phyloP scores from a whole-genome alignment of 805 yeast genomes.

The Zygosaccharomyces bisporus region DNA sequence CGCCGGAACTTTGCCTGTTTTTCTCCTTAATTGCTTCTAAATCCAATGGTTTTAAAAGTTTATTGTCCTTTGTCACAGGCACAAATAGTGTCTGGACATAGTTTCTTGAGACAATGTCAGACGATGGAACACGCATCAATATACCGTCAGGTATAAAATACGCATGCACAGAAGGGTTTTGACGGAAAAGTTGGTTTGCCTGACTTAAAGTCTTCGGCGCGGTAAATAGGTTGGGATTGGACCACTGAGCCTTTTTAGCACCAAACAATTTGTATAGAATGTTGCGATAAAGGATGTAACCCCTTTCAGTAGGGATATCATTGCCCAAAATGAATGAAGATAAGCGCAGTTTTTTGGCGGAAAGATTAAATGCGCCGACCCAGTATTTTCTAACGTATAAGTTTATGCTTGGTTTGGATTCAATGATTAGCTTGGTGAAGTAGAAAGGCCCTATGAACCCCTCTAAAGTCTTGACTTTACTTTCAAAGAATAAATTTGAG shows the following conservation, averaged over 20 bases:
- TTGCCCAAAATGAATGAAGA: conserved; percentile 75
- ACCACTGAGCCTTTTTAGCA: conserved; percentile 34
- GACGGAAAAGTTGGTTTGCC: conserved; percentile 43
- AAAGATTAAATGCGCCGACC: conserved; percentile 53
- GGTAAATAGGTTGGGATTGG: conserved; percentile 50
- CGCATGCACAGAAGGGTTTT: conserved; percentile 43
- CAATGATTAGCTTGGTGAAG: conserved; percentile 26
- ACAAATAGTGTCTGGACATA: conserved; percentile 67
- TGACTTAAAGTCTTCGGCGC: conserved; percentile 51
- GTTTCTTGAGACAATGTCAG: conserved; percentile 67
- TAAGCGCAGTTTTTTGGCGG: conserved; percentile 57
- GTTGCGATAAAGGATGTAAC: conserved; percentile 56
- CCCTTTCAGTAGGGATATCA: conserved; percentile 65
- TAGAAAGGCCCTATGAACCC: conserved; percentile 29
- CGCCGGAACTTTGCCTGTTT: conserved; percentile 40
- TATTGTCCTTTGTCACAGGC: conserved; percentile 77
- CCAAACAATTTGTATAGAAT: conserved; percentile 43
- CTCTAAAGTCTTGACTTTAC: conserved; percentile 6
- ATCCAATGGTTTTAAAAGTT: conserved; percentile 43
- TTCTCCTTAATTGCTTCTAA: conserved; percentile 32
- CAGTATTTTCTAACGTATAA: conserved; percentile 52
- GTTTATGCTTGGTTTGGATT: conserved; percentile 29
- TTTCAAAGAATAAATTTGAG: conserved; percentile 12
- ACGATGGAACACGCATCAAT: conserved; percentile 81
- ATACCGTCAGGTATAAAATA: conserved; percentile 78